Evolutionary conservation across 805 yeast genomes (phyloP), one percentile per base, ranked within the genome.

Genomic region (Ascoidea rubescens): DNA sequence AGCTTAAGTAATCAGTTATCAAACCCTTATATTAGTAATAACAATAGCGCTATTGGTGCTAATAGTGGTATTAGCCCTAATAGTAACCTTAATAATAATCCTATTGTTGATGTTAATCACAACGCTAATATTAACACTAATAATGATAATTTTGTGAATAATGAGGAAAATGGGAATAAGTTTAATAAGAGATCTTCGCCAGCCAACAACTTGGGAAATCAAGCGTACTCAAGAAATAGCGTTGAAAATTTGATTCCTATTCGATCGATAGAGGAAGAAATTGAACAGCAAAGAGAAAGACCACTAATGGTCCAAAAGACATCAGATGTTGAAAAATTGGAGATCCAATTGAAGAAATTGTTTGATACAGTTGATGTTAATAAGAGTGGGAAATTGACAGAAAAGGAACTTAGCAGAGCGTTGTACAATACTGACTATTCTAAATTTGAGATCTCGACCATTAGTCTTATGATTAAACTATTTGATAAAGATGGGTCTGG

Each of bases 401-500:
- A 78, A 50, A 63, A 64, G 8, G 89, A 84, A 64, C 70, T 83
- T 47, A 71, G 81, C 4, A 63, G 67, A 48, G 87, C 87, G 1
- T 67, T 83, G 51, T 69, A 75, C 21, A 83, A 84, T 60, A 80
- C 82, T 53, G 87, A 82, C 62, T 51, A 54, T 48, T 71, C 87
- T 2, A 70, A 73, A 53, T 84, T 83, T 63, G 78, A 79, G 57
- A 71, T 77, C 17, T 74, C 79, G 30, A 82, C 89, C 1, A 77
- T 82, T 37, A 62, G 69, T 50, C 66, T 84, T 43, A 82, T 83
- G 86, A 77, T 84, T 53, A 74, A 75, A 60, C 65, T 83, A 60
- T 82, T 82, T 62, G 81, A 80, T 57, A 72, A 74, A 49, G 73
- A 74, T 54, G 66, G 68, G 10, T 69, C 71, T n/a, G 71, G 75